Evolutionary conservation across 2,329 filamentous ascomycete genomes (phyloP), one percentile per base, ranked within the genome.

Genomic region (Fusarium pseudocircinatum): DNA sequence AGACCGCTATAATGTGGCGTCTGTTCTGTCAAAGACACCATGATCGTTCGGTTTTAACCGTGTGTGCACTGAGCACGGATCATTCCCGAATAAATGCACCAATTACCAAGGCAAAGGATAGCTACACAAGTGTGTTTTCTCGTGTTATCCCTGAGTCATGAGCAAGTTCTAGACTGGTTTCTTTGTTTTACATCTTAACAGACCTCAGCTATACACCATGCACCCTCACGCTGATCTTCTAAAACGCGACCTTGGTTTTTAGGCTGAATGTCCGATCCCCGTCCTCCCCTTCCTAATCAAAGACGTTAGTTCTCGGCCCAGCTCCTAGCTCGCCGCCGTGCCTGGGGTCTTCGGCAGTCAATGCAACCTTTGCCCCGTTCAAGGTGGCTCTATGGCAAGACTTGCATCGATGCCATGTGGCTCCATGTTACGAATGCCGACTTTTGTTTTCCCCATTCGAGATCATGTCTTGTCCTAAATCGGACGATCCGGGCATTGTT

Each of bases 231-330:
- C 43, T 36, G 53, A 63, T 54, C 16, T 43, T 53, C 47, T 73
- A 70, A 73, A 73, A 70, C 69, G 36, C 30, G 28, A 46, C 30
- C 46, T 50, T 42, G 18, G 26, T 44, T 59, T 59, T 73, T 69
- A 73, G 70, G 64, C 70, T 73, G 66, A 73, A 73, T 60, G 44
- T 16, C n/a, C 36, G 40, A 32, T 67, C 59, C 46, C 46, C 37
- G 22, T 16, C 34, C n/a, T 46, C 63, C 44, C 69, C 43, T 72
- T 24, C 18, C 40, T 57, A 47, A 52, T 69, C 30, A 70, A 43
- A 62, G 28, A 36, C 13, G 10, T 30, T 26, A 11, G 28, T 26
- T 54, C 12, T 22, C 24, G 43, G 39, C 28, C 39, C 34, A 22
- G n/a, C 40, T 54, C 46, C 50, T 30, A 47, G 52, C 40, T 49